Evolutionary conservation across 805 yeast genomes (phyloP), one percentile per base, ranked within the genome.

Genomic region (Metschnikowia cubensis): DNA sequence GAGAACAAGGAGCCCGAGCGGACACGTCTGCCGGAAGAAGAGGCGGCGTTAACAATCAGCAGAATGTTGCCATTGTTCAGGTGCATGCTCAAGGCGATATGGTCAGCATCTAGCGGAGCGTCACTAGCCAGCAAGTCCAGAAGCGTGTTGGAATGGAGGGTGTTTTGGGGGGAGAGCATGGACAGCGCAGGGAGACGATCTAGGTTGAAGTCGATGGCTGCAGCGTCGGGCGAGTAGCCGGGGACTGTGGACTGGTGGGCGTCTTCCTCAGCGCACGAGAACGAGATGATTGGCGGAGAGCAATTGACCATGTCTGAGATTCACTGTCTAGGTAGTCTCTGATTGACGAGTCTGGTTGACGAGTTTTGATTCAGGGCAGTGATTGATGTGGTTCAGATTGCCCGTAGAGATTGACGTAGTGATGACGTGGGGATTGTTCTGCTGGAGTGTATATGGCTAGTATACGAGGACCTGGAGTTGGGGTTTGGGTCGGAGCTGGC

Each of bases 1-100:
- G 74, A 68, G 54, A 78, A 72, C 42, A 82, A 66, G 1, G 85
- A 80, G 4, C 84, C 82, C 0, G 85, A 81, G 48, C 87, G 73
- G 54, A 78, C 65, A 55, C 87, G 67, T 42, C 54, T 50, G 29
- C 56, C 55, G 14, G 50, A 17, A 17, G 53, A 48, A 3, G 50
- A 44, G 17, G 54, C 50, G 8, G 51, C 44, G 31, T 41, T 52
- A 14, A 54, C 52, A 25, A 56, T 44, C 59, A 56, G 59, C 59
- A 51, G 53, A 34, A 22, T 20, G 22, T 43, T 34, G 21, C 33
- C 46, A 25, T 42, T 42, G 38, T 34, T 42, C 37, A 18, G 20
- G 25, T 33, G 31, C 31, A 32, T 18, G 34, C 20, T 43, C 34
- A 35, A 43, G 14, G 38, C 13, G 33, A 43, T 34, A 11, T 35